These are phyloP conservation scores for Mitragyna speciosa DNA, from an alignment of 257 asterid genomes.

Conservation along the genomic window DNA sequence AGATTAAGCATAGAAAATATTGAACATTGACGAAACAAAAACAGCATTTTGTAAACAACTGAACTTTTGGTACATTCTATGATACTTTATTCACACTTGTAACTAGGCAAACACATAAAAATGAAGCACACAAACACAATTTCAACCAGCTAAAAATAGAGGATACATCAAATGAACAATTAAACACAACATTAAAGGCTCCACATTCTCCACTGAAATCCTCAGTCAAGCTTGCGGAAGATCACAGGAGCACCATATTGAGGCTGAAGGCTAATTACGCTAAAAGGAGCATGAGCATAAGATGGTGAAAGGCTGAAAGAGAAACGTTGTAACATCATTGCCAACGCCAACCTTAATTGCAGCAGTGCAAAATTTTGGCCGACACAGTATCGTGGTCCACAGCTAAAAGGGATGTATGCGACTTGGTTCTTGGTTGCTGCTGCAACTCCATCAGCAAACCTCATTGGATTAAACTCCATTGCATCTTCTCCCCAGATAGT, in stretches of 20 bases:
- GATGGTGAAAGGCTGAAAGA: constrained; percentile 9
- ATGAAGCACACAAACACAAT: too few species aligned
- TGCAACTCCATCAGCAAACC: constrained; percentile 30
- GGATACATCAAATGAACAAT: too few species aligned
- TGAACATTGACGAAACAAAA: too few species aligned
- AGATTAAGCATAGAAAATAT: too few species aligned
- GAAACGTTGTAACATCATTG: constrained; percentile 17
- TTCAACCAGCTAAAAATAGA: too few species aligned
- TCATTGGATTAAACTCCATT: constrained; percentile 23
- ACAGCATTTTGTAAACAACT: too few species aligned
- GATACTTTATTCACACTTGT: too few species aligned
- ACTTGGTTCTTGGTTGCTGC: constrained; percentile 20
- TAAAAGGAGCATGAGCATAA: constrained; percentile 15
- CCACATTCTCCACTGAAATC: too few species aligned
- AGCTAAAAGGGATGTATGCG: constrained; percentile 26
- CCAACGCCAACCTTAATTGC: constrained; percentile 7
- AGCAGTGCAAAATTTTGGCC: constrained; percentile 27
- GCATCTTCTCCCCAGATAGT: constrained; percentile 31
- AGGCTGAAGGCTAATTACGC: constrained; percentile 3
- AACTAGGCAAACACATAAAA: too few species aligned
- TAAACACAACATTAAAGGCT: too few species aligned
- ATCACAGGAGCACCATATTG: constrained; percentile 9
- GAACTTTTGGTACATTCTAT: too few species aligned
- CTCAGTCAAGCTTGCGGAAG: neutral
- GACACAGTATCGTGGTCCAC: constrained; percentile 27